phyloP scores from a whole-genome alignment of 169 alveolate genomes.

The Ichthyophthirius multifiliis region DNA sequence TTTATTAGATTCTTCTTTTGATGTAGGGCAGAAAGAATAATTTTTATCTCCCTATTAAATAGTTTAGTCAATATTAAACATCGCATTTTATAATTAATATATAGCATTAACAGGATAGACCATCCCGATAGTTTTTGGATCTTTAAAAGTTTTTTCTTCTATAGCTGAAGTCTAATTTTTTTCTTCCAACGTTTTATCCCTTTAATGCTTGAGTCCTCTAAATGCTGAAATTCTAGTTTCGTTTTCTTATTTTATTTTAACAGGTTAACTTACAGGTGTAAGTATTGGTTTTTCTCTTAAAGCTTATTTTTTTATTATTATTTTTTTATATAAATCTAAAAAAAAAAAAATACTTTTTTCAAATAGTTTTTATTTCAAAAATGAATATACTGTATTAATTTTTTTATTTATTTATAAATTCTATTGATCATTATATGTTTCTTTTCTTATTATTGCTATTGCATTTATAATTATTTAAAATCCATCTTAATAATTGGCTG shows the following conservation, averaged over 20 bases:
- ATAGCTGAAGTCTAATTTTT: background rate
- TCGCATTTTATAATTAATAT: background rate
- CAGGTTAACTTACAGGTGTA: background rate
- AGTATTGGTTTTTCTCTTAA: background rate
- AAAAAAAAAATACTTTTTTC: background rate
- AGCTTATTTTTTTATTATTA: background rate
- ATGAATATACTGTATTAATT: background rate
- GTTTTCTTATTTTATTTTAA: background rate
- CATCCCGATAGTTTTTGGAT: constrained; percentile 1
- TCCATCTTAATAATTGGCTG: background rate
- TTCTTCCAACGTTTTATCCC: background rate
- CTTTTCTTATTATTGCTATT: background rate
- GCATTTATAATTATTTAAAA: background rate
- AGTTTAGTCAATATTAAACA: background rate
- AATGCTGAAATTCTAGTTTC: constrained; percentile 5
- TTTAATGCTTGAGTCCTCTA: background rate
- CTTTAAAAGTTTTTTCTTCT: background rate
- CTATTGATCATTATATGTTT: background rate
- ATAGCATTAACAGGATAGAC: background rate
- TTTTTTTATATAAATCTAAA: background rate
- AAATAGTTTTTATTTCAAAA: background rate
- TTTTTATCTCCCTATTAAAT: background rate
- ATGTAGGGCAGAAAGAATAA: background rate
- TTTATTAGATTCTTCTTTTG: background rate
- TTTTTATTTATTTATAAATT: background rate